These are phyloP conservation scores for Hyphodiscus sp. DNA, from an alignment of 2,329 filamentous ascomycete species.

Conservation along the genomic window DNA sequence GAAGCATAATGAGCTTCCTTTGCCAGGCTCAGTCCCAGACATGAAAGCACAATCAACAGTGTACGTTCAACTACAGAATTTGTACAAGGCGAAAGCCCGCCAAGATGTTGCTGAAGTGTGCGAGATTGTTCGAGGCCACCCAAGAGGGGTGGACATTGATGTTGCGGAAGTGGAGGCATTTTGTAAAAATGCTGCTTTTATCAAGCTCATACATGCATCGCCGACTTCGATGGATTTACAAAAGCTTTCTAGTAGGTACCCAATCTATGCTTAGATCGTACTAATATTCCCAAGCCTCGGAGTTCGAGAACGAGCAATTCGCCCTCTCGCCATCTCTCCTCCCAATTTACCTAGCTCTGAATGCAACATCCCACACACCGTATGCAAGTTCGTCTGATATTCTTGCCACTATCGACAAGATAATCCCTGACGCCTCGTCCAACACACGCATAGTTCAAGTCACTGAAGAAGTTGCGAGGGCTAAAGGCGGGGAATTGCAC, in stretches of 20 bases:
- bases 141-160: constrained; percentile 49
- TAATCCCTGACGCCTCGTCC: constrained; percentile 40
- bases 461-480: constrained; percentile 64
- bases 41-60: constrained; percentile 94
- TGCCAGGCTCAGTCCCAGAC: constrained; percentile 84
- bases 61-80: constrained; percentile 83
- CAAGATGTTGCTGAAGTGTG: constrained; percentile 72
- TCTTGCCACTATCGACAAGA: constrained; percentile 38
- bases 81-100: constrained; percentile 86
- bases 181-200: constrained; percentile 90
- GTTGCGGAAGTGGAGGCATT: constrained; percentile 78
- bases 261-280: not conserved
- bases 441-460: constrained; percentile 47
- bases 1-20: constrained; percentile 66
- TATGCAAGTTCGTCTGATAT: constrained; percentile 47
- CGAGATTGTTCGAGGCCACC: constrained; percentile 48
- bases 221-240: constrained; percentile 15
- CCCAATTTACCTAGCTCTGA: constrained; percentile 63
- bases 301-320: constrained; percentile 48
- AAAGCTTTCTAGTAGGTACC: constrained; percentile 21
- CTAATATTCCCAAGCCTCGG: constrained; percentile 39
- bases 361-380: constrained; percentile 42
- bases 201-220: constrained; percentile 67
- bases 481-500: constrained; percentile 80
- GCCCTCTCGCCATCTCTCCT: constrained; percentile 50